A percentile compares a stretch with the other conserved stretches of the same genome.
Evolutionary conservation across 2,329 filamentous ascomycete genomes (phyloP).

Genomic region (Fusarium solani-melongenae): DNA sequence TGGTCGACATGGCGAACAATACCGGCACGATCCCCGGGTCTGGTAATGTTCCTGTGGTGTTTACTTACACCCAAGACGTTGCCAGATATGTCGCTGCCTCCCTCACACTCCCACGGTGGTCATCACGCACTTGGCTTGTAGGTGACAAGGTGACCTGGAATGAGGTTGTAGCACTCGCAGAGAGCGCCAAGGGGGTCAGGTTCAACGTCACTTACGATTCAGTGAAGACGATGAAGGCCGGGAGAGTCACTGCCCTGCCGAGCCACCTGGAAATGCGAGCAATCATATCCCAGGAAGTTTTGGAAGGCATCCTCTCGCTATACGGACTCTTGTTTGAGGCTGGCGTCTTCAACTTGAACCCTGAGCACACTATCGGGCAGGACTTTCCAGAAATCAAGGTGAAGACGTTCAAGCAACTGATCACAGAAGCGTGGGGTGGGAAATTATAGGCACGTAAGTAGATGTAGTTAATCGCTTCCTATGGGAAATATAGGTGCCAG

Average conservation of each 20-base stretch:
- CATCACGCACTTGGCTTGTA: conserved; percentile 47
- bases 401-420: background rate
- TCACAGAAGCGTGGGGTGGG: background rate
- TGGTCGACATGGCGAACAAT: conserved; percentile 52
- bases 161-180: conserved; percentile 53
- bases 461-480: no score
- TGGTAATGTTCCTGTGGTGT: background rate
- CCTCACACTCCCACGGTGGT: conserved; percentile 57
- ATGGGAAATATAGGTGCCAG: no score
- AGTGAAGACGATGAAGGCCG: background rate
- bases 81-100: conserved; percentile 56
- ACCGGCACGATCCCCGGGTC: conserved; percentile 23
- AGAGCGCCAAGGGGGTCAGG: conserved; percentile 42
- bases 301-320: background rate
- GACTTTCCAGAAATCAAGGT: background rate
- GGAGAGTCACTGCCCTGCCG: background rate
- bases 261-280: background rate
- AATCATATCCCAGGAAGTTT: background rate
- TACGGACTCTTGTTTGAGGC: background rate
- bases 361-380: background rate
- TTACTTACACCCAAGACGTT: conserved; percentile 56
- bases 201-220: background rate
- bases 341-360: background rate
- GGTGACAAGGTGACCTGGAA: conserved; percentile 57
- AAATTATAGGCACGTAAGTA: background rate